phyloP scores from a whole-genome alignment of 2,329 filamentous ascomycete species.

The Colletotrichum agaves region DNA sequence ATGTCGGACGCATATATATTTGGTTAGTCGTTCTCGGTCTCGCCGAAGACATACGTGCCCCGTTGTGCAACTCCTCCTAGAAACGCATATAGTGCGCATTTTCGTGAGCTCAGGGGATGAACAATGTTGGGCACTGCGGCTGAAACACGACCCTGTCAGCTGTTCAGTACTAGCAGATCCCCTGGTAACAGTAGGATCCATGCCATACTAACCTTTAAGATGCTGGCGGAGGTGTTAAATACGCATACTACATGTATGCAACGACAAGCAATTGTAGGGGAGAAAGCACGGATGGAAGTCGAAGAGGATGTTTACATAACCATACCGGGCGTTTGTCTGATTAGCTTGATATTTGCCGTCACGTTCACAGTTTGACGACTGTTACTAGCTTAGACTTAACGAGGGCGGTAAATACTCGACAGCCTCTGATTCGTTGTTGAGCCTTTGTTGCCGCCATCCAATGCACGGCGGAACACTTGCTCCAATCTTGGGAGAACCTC shows the following conservation, averaged over 20 bases:
- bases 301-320: neutral
- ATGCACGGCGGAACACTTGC: conserved; percentile 60
- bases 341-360: neutral
- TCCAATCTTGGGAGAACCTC: conserved; percentile 69
- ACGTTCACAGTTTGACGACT: neutral
- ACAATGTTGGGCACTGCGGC: neutral
- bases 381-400: neutral
- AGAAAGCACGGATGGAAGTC: neutral
- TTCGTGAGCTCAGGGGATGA: neutral
- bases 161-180: neutral
- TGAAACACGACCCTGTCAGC: neutral
- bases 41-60: neutral
- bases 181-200: too few species aligned
- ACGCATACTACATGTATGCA: too few species aligned
- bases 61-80: neutral
- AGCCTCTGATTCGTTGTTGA: neutral
- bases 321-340: neutral
- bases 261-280: neutral
- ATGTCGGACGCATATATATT: too few species aligned
- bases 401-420: conserved; percentile 38
- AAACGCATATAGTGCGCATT: conserved; percentile 1
- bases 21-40: neutral
- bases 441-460: conserved; percentile 41
- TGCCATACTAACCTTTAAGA: too few species aligned
- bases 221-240: too few species aligned